phyloP scores from a whole-genome alignment of 2,329 filamentous ascomycete species.

The Diaporthe sp. region DNA sequence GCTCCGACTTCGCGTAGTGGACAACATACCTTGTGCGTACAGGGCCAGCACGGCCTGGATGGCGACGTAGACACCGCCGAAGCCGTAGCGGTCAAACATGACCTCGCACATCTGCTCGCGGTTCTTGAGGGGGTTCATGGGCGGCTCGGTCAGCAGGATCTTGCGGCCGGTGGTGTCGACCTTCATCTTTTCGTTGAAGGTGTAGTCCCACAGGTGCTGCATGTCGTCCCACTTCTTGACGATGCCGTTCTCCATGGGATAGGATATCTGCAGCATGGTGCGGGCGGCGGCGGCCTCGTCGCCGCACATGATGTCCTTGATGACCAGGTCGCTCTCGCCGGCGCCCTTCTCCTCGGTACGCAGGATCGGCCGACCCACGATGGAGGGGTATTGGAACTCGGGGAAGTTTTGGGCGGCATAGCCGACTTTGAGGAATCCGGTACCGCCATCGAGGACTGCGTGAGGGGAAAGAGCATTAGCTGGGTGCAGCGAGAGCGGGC shows the following conservation, averaged over 20 bases:
- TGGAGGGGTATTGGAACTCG: conserved; percentile 98
- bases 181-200: conserved; percentile 97
- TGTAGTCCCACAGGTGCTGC: conserved; percentile 99
- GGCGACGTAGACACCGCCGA: conserved; percentile 97
- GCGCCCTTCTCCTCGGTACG: conserved; percentile 87
- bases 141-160: conserved; percentile 96
- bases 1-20: neutral
- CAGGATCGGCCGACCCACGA: conserved; percentile 97
- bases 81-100: conserved; percentile 98
- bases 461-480: conserved; percentile 35
- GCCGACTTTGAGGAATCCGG: conserved; percentile 99
- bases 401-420: conserved; percentile 99
- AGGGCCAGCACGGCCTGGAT: conserved; percentile 97
- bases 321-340: conserved; percentile 70
- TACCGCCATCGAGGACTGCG: conserved; percentile 97
- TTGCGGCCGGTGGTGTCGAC: conserved; percentile 92
- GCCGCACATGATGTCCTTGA: conserved; percentile 99
- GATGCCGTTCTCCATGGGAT: conserved; percentile 99
- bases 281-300: conserved; percentile 96
- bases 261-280: conserved; percentile 98
- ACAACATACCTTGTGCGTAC: conserved; percentile 87
- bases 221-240: conserved; percentile 99
- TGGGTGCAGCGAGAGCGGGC: conserved; percentile 28
- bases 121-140: conserved; percentile 98
- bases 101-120: conserved; percentile 98